phyloP scores from a whole-genome alignment of 177 flowering plant genomes.

The Vitis hybrid region DNA sequence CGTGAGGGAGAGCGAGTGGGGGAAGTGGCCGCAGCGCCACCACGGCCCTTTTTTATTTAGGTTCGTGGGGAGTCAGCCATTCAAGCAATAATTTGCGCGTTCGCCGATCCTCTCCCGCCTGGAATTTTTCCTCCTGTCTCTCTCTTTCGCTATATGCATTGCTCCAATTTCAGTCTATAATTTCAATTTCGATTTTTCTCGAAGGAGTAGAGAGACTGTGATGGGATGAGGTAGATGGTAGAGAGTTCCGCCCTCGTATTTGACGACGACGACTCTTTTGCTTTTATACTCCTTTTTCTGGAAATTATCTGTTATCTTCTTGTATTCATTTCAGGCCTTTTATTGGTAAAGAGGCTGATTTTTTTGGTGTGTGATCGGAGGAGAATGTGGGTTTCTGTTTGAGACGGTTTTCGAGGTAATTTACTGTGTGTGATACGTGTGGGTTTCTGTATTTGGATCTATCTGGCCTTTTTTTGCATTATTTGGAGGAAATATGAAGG shows the following conservation, averaged over 20 bases:
- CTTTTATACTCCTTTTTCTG: neutral
- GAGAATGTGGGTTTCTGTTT: too few species aligned
- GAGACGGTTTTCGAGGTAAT: too few species aligned
- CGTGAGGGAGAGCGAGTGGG: too few species aligned
- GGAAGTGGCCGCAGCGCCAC: neutral
- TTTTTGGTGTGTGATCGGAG: too few species aligned
- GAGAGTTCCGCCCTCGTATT: neutral
- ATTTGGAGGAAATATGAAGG: too few species aligned
- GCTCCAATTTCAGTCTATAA: neutral
- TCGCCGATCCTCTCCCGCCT: neutral
- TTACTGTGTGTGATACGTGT: too few species aligned
- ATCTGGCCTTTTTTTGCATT: too few species aligned
- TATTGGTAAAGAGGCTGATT: too few species aligned
- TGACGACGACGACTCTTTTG: neutral
- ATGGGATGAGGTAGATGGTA: neutral
- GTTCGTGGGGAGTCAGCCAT: neutral
- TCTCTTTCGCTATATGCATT: neutral
- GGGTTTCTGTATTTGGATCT: too few species aligned
- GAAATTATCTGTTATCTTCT: neutral
- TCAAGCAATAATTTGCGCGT: constrained; percentile 17
- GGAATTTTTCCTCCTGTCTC: neutral
- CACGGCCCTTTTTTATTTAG: neutral
- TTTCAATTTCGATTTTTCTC: neutral
- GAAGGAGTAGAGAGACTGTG: neutral
- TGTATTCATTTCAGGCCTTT: too few species aligned